phyloP scores from a whole-genome alignment of 805 yeast genomes.

The Pichia deserticola region DNA sequence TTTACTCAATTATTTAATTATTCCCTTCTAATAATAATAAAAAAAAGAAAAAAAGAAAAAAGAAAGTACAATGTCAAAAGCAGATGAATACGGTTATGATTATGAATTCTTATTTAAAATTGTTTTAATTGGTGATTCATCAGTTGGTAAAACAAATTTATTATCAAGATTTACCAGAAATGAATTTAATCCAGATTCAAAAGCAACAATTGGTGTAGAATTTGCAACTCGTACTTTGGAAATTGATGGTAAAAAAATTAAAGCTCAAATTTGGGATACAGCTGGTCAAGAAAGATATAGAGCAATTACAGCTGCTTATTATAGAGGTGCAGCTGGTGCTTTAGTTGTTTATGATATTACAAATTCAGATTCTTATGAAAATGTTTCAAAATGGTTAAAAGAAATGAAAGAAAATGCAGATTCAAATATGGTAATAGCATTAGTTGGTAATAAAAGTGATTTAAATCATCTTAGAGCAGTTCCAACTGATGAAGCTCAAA shows the following conservation, averaged over 20 bases:
- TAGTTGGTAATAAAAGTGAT: conserved; percentile 90
- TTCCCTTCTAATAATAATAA: too few relatives aligned
- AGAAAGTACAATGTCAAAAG: conserved; percentile 2
- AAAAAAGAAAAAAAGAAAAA: too few relatives aligned
- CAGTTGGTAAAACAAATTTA: conserved; percentile 93
- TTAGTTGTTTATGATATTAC: conserved; percentile 92
- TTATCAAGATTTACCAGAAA: conserved; percentile 91
- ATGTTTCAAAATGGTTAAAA: conserved; percentile 82
- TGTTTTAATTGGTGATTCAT: conserved; percentile 93
- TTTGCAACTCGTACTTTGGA: conserved; percentile 94
- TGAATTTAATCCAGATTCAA: conserved; percentile 89
- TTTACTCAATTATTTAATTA: too few relatives aligned
- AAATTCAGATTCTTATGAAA: conserved; percentile 79
- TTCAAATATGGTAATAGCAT: conserved; percentile 89
- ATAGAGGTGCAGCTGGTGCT: conserved; percentile 98
- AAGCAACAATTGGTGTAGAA: conserved; percentile 96
- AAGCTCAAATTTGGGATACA: conserved; percentile 96
- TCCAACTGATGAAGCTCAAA: conserved; percentile 95
- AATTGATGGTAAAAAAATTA: conserved; percentile 74
- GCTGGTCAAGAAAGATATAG: conserved; percentile 99
- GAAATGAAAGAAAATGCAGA: conserved; percentile 89
- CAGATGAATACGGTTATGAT: conserved; percentile 57
- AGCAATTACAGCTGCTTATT: conserved; percentile 95
- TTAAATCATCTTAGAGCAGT: conserved; percentile 90
- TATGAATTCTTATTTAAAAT: conserved; percentile 91